phyloP scores from a whole-genome alignment of 306 rosid genomes.

The Casuarina equisetifolia region DNA sequence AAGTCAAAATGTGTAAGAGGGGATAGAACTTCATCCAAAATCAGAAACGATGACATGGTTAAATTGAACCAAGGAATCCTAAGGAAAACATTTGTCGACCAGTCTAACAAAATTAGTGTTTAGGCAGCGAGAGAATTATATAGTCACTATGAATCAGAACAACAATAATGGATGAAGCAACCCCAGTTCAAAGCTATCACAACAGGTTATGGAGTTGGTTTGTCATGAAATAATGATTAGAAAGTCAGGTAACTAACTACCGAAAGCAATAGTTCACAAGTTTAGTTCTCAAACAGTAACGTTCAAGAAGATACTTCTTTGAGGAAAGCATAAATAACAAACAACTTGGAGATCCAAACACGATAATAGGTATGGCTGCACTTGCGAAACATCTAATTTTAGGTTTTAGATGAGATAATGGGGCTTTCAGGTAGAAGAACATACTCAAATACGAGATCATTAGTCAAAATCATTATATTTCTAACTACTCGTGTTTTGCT shows the following conservation, averaged over 20 bases:
- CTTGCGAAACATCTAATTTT: neutral
- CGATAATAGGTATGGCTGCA: neutral
- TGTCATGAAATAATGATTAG: neutral
- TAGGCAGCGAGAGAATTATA: neutral
- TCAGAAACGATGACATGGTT: neutral
- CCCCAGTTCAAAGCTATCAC: neutral
- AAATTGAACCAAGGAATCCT: neutral
- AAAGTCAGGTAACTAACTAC: neutral
- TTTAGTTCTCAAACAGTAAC: conserved; percentile 22
- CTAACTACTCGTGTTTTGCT: neutral
- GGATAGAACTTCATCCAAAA: neutral
- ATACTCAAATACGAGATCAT: neutral
- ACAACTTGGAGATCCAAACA: neutral
- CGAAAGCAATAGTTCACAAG: neutral
- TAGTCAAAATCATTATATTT: neutral
- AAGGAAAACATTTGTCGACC: neutral
- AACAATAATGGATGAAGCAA: neutral
- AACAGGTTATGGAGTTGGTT: neutral
- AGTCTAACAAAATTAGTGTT: neutral
- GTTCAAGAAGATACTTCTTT: neutral
- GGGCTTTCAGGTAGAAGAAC: neutral
- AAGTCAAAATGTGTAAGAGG: no score
- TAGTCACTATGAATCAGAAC: neutral
- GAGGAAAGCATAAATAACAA: neutral
- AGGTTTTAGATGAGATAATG: neutral